Percentiles rank a stretch among this genome's conserved stretches.
phyloP scores from a whole-genome alignment of 169 alveolate species.

The Cryptosporidium tyzzeri region DNA sequence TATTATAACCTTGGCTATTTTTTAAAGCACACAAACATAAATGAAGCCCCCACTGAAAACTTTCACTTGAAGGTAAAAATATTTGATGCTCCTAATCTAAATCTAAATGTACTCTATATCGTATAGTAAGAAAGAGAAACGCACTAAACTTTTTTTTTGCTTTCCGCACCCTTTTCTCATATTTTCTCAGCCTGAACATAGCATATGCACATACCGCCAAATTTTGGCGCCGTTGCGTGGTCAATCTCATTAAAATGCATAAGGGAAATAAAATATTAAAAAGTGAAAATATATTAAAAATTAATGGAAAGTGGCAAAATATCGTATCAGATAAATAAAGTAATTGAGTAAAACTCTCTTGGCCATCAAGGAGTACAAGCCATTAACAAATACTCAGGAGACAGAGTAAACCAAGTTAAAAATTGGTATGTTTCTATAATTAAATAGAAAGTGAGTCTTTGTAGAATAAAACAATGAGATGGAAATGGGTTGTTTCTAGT shows the following conservation, averaged over 20 bases:
- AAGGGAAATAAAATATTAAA: background rate
- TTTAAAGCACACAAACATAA: background rate
- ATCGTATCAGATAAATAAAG: background rate
- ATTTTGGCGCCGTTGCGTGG: conserved; percentile 42
- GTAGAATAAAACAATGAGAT: conserved; percentile 13
- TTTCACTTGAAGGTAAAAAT: no score
- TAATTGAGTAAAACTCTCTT: background rate
- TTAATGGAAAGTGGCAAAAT: background rate
- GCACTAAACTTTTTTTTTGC: background rate
- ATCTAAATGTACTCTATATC: background rate
- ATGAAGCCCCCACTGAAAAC: background rate
- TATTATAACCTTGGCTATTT: background rate
- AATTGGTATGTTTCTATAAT: background rate
- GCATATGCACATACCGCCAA: conserved; percentile 17
- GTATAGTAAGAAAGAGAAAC: background rate
- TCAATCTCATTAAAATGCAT: conserved; percentile 10
- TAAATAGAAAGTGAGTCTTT: background rate
- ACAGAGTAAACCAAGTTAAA: background rate
- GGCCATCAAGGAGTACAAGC: background rate
- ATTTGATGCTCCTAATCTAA: no score
- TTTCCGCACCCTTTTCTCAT: background rate
- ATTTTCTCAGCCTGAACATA: background rate
- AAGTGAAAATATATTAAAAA: background rate
- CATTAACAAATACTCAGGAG: background rate
- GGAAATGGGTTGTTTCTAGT: conserved; percentile 56